Base-by-base conservation (phyloP, 2,329 filamentous ascomycete species). In the Coleophoma cylindrospora region DNA sequence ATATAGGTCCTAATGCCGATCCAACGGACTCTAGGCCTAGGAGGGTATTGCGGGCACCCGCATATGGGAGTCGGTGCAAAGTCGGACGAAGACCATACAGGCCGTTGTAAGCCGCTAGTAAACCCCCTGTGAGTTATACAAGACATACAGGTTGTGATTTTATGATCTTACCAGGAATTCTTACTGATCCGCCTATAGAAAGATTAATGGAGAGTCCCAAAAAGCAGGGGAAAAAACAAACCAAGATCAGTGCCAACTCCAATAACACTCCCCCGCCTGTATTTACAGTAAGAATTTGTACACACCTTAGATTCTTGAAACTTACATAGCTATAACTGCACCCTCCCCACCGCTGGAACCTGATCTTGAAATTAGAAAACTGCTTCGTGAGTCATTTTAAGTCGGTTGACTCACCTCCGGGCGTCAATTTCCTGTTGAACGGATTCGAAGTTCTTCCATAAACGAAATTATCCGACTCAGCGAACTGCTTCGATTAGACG, bases 1-100 rank as follows among this genome's bases (percentile, higher is more conserved):
- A 76, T 14, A 89, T 63, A 0, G 82, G 81, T 0, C 83, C 84
- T 11, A 84, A 73, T 1, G 83, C 78, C 0, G 77, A 84, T 79
- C 68, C n/a, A 84, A 70, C 1, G 72, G 75, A 53, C 77, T 80
- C 57, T 87, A 81, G 0, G 84, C 84, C 45, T 27, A 50, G 33
- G 38, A 49, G 41, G 80, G 78, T 71, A 59, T 83, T 84, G 1
- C 81, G 79, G 66, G 76, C 75, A 32, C 74, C 76, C 60, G 76
- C 68, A 49, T 77, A 78, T 1, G 66, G 66, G 34, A 66, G 59
- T 14, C 66, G 57, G 19, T 64, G 64, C 50, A 59, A 60, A 7
- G 33, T 45, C 1, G 66, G 65, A 40, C 65, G 65, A 14, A 68
- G 50, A 5, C 64, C 64, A 47, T 66, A 68, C 4, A 65, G 51